These are phyloP conservation scores for Pseudonectria foliicola DNA, from an alignment of 2,329 filamentous ascomycete genomes.

Conservation along the genomic window DNA sequence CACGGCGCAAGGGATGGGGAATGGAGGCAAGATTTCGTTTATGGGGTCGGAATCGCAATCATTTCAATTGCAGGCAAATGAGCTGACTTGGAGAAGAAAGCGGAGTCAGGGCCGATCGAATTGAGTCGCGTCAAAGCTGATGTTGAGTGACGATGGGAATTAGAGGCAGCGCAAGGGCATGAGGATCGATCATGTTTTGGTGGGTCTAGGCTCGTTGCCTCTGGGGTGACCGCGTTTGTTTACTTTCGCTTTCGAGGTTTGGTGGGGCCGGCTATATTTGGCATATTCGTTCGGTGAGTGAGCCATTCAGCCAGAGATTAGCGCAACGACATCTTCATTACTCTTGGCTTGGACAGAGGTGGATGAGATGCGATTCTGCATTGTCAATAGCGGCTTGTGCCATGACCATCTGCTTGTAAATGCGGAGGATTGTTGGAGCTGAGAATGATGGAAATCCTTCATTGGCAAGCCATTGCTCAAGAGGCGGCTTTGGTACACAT, in stretches of 20 bases:
- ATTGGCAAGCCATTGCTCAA: no score
- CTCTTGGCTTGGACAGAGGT: no score
- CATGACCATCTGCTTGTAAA: no score
- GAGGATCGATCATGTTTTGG: constrained; percentile 7
- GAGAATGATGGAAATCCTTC: no score
- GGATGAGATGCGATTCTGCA: no score
- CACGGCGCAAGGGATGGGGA: constrained; percentile 3
- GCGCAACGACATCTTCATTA: no score
- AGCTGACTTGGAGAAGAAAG: no score
- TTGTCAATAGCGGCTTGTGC: no score
- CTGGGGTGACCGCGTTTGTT: constrained; percentile 24
- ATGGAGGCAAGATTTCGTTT: constrained; percentile 2
- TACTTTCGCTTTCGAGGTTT: constrained; percentile 22
- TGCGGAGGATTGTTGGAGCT: no score
- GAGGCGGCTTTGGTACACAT: no score
- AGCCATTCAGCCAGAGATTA: not conserved
- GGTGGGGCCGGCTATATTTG: constrained; percentile 10
- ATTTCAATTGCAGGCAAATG: constrained; percentile 10
- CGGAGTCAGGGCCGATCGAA: no score
- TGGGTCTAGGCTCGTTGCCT: constrained; percentile 11
- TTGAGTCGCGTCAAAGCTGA: constrained; percentile 1
- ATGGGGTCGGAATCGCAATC: constrained; percentile 10
- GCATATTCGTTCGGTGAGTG: constrained; percentile 4
- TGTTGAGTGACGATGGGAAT: constrained; percentile 14
- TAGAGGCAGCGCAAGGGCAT: constrained; percentile 3